Evolutionary conservation across 2,329 filamentous ascomycete genomes (phyloP).

Genomic region (Myriosclerotinia curreyana): DNA sequence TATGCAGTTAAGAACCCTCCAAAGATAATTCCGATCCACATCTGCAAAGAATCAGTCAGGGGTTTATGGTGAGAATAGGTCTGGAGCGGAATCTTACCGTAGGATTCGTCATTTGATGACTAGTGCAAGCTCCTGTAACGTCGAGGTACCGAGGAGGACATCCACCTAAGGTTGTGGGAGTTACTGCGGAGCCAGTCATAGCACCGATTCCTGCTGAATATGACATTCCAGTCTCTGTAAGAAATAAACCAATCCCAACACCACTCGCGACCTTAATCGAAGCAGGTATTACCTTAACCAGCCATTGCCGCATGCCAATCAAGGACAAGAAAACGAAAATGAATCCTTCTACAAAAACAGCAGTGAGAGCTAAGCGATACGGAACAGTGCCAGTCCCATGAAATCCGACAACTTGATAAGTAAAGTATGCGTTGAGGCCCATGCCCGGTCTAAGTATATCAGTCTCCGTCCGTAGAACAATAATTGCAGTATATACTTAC

Average conservation of each 20-base stretch:
- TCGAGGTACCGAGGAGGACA: constrained; percentile 59
- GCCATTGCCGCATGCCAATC: constrained; percentile 70
- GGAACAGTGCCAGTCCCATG: constrained; percentile 56
- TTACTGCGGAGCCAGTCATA: constrained; percentile 66
- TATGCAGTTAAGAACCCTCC: constrained; percentile 77
- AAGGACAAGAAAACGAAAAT: constrained; percentile 63
- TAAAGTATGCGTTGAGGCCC: constrained; percentile 66
- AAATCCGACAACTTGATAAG: constrained; percentile 63
- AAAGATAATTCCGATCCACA: constrained; percentile 84
- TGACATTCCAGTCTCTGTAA: constrained; percentile 64
- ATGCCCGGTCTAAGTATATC: constrained; percentile 54
- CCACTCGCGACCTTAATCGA: constrained; percentile 65
- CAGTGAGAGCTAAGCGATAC: constrained; percentile 59
- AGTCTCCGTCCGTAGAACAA: background rate
- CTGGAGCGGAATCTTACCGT: constrained; percentile 47
- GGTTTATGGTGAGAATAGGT: too few relatives aligned
- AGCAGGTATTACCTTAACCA: constrained; percentile 61
- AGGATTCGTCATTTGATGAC: constrained; percentile 71
- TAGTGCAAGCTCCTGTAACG: constrained; percentile 50
- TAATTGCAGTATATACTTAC: constrained; percentile 47
- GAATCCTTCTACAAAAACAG: constrained; percentile 63
- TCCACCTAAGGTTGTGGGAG: constrained; percentile 74
- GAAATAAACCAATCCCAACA: constrained; percentile 62
- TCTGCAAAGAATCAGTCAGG: constrained; percentile 41
- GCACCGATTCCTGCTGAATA: constrained; percentile 76